These are phyloP conservation scores for Eucalyptus virginea DNA, from an alignment of 345 rosid genomes.

Conservation along the genomic window DNA sequence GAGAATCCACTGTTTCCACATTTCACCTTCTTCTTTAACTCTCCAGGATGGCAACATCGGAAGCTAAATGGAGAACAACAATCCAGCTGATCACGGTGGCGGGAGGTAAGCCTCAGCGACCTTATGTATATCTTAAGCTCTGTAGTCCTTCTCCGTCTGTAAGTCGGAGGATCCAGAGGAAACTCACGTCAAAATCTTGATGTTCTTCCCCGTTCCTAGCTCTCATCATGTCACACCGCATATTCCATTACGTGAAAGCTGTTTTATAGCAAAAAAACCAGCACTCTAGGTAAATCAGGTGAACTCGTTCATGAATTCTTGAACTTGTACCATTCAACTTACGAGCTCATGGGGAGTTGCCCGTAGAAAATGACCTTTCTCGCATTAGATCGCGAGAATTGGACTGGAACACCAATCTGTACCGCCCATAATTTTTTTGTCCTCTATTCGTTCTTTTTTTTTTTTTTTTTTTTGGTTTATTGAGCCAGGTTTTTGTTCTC, in stretches of 20 bases:
- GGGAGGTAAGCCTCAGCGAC: not conserved
- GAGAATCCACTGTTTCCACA: not conserved
- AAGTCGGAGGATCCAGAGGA: not conserved
- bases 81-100: not conserved
- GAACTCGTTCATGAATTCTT: not conserved
- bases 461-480: not conserved
- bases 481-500: not conserved
- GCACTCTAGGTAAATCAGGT: not conserved
- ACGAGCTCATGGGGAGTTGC: not conserved
- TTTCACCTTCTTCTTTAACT: not conserved
- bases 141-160: not conserved
- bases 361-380: not conserved
- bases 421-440: not conserved
- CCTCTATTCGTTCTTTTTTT: not conserved
- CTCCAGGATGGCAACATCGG: not conserved
- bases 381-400: not conserved
- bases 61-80: not conserved
- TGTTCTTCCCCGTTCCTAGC: not conserved
- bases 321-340: not conserved
- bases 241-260: not conserved
- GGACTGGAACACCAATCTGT: not conserved
- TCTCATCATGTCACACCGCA: not conserved
- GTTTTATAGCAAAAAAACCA: not conserved
- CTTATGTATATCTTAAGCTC: not conserved
- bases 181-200: not conserved